Conservation (phyloP, 805 yeast genomes). For the Candida succiphila region DNA sequence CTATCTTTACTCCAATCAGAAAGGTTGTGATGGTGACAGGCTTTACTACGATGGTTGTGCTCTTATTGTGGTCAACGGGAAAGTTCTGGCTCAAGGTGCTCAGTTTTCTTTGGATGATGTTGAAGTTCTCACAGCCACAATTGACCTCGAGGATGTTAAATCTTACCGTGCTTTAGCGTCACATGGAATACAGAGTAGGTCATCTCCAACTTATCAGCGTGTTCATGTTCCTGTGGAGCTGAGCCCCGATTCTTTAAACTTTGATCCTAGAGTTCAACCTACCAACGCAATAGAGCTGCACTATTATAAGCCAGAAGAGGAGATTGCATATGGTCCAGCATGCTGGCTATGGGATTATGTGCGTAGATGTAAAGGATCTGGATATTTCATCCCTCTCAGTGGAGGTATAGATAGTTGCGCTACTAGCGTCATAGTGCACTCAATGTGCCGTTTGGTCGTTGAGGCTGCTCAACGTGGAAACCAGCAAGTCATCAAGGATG, state of each 20-base stretch:
- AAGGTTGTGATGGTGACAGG: slow-evolving; percentile 98
- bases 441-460: slow-evolving; percentile 85
- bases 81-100: slow-evolving; percentile 84
- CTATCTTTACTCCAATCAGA: slow-evolving; percentile 87
- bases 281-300: slow-evolving; percentile 37
- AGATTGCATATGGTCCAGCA: slow-evolving; percentile 96
- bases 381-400: slow-evolving; percentile 85
- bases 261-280: slow-evolving; percentile 56
- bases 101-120: slow-evolving; percentile 89
- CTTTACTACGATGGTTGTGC: slow-evolving; percentile 97
- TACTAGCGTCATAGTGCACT: slow-evolving; percentile 86
- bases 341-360: slow-evolving; percentile 99
- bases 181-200: slow-evolving; percentile 61
- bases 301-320: slow-evolving; percentile 85
- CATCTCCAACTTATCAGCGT: slow-evolving; percentile 35
- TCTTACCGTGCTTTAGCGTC: slow-evolving; percentile 66
- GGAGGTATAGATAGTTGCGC: slow-evolving; percentile 99
- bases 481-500: slow-evolving; percentile 68
- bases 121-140: slow-evolving; percentile 92
- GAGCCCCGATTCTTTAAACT: slow-evolving; percentile 47
- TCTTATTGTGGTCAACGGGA: slow-evolving; percentile 83
- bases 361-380: slow-evolving; percentile 83
- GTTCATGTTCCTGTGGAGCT: slow-evolving; percentile 56
- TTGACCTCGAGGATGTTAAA: slow-evolving; percentile 86
- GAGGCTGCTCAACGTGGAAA: slow-evolving; percentile 61